Conservation (phyloP, 345 rosid genomes). For the Syzygium aromaticum region DNA sequence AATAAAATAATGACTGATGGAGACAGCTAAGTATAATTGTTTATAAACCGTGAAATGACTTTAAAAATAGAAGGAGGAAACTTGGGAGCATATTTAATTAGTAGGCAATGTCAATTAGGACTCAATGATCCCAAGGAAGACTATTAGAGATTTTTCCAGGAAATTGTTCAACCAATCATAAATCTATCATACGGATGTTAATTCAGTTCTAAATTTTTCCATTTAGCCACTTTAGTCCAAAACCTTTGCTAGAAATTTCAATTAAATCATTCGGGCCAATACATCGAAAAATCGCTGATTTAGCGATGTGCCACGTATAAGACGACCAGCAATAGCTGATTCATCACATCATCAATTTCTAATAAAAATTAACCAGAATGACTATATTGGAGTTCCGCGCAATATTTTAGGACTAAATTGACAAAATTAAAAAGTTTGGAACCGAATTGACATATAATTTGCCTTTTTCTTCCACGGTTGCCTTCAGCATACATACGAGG, state of each 20-base stretch:
- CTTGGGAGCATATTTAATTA: neutral
- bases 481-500: neutral
- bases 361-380: neutral
- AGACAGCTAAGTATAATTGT: neutral
- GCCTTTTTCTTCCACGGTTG: neutral
- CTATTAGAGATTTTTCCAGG: neutral
- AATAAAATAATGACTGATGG: neutral
- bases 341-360: rapidly evolving
- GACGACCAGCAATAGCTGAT: rapidly evolving
- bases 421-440: neutral
- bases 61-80: neutral
- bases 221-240: neutral
- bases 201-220: neutral
- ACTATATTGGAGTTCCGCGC: rapidly evolving
- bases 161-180: neutral
- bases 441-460: neutral
- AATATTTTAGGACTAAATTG: neutral
- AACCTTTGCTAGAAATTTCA: neutral
- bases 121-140: neutral
- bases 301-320: neutral
- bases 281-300: neutral
- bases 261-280: neutral
- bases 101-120: neutral
- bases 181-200: neutral
- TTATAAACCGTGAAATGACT: neutral